phyloP scores from a whole-genome alignment of 1,284 basidiomycete species.

The Tetrapyrgos nigripes region DNA sequence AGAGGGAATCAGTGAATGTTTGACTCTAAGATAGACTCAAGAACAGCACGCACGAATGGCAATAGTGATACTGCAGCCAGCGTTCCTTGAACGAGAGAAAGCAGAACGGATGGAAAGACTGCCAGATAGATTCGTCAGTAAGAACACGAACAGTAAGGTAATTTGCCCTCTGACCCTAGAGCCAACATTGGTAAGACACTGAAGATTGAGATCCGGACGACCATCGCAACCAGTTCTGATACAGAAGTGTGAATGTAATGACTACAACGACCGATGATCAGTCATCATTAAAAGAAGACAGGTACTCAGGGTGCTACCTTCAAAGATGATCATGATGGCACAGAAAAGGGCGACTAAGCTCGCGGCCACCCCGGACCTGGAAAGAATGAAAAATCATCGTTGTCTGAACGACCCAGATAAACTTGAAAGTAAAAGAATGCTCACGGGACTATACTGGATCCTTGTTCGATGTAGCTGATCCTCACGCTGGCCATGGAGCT shows the following conservation, averaged over 20 bases:
- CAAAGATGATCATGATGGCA: not conserved
- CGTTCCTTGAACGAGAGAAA: not conserved
- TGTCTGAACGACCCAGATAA: not conserved
- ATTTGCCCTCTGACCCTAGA: not conserved
- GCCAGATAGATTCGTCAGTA: not conserved
- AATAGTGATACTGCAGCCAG: not conserved
- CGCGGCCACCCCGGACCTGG: not conserved
- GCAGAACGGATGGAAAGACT: not conserved
- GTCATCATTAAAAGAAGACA: not conserved
- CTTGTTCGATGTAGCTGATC: too few species aligned
- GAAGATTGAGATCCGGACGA: not conserved
- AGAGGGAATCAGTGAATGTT: not conserved
- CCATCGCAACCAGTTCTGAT: conserved; percentile 6
- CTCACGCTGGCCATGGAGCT: too few species aligned
- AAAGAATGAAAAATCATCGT: not conserved
- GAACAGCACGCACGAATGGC: not conserved
- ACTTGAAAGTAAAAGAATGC: too few species aligned
- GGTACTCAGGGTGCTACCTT: not conserved
- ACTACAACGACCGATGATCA: not conserved
- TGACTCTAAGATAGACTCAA: not conserved
- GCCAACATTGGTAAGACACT: conserved; percentile 1
- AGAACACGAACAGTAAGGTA: not conserved
- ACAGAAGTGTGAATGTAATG: not conserved
- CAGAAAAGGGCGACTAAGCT: not conserved
- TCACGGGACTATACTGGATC: not conserved